Conservation (phyloP, 2,329 filamentous ascomycete species). For the Aspergillus pseudoglaucus region DNA sequence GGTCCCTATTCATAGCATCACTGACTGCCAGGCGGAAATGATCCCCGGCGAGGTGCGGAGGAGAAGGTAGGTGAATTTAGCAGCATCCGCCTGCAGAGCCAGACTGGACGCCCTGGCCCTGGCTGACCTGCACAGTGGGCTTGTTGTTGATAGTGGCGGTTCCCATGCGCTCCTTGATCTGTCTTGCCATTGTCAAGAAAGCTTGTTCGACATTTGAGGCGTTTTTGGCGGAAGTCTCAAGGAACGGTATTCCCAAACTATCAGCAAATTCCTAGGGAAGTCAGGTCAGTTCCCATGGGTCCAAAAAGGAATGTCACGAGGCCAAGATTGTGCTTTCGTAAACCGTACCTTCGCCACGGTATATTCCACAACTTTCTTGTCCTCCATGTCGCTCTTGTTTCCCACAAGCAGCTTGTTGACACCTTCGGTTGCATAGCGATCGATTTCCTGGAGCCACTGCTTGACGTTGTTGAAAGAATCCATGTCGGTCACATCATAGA, state of each 20-base stretch:
- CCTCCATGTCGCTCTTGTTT: slow-evolving; percentile 99
- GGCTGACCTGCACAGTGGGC: slow-evolving; percentile 91
- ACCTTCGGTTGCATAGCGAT: slow-evolving; percentile 96
- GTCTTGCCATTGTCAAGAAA: slow-evolving; percentile 98
- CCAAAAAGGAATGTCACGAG: slow-evolving; percentile 6
- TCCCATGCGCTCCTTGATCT: slow-evolving; percentile 99
- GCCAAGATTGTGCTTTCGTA: not conserved
- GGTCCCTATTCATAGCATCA: not conserved
- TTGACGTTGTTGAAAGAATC: slow-evolving; percentile 99
- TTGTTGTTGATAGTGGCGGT: slow-evolving; percentile 97
- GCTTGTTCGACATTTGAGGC: slow-evolving; percentile 99
- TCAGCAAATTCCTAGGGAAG: slow-evolving; percentile 83
- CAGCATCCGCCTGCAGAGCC: slow-evolving; percentile 84
- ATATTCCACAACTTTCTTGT: slow-evolving; percentile 99
- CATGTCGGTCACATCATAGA: slow-evolving; percentile 99
- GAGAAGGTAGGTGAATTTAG: slow-evolving; percentile 47
- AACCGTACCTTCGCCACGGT: slow-evolving; percentile 87
- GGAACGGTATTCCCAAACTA: slow-evolving; percentile 96
- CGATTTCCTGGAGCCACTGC: slow-evolving; percentile 99
- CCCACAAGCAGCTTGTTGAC: slow-evolving; percentile 99
- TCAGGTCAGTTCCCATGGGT: slow-evolving; percentile 1
- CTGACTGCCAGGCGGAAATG: slow-evolving; percentile 15
- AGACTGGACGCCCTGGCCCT: slow-evolving; percentile 87
- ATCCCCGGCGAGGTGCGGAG: slow-evolving; percentile 19
- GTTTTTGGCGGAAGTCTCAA: slow-evolving; percentile 99